These are phyloP conservation scores for Podila horticola DNA, from an alignment of 192 early-diverging fungal genomes.

Conservation along the genomic window DNA sequence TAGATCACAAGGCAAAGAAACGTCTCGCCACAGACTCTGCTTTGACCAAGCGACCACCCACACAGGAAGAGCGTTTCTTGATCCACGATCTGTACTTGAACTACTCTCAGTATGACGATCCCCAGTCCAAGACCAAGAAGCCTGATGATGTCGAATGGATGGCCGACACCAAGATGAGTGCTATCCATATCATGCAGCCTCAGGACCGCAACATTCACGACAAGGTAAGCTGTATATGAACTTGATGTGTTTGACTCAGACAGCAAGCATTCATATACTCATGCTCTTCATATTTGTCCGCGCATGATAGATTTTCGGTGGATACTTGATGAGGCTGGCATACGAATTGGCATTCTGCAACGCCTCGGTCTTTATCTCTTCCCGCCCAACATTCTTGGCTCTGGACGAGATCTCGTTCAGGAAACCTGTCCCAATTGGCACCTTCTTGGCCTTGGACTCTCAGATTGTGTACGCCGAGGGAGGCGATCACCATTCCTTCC, in stretches of 20 bases:
- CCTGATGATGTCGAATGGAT: slow-evolving; percentile 72
- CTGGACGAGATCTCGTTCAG: slow-evolving; percentile 79
- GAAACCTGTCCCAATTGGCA: slow-evolving; percentile 85
- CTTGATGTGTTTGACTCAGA: slow-evolving; percentile 1
- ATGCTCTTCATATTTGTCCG: background rate
- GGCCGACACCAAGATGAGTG: slow-evolving; percentile 75
- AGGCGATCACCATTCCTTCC: slow-evolving; percentile 60
- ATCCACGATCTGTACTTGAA: slow-evolving; percentile 82
- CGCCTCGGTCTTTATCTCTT: slow-evolving; percentile 72
- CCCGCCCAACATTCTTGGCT: slow-evolving; percentile 66
- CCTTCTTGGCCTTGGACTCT: slow-evolving; percentile 73
- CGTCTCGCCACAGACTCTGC: slow-evolving; percentile 40
- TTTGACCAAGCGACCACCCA: slow-evolving; percentile 74
- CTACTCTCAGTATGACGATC: slow-evolving; percentile 66
- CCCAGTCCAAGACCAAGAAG: slow-evolving; percentile 20
- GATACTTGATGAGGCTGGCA: slow-evolving; percentile 84
- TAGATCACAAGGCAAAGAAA: slow-evolving; percentile 64
- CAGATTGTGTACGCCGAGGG: slow-evolving; percentile 81
- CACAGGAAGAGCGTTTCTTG: slow-evolving; percentile 74
- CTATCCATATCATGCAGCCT: slow-evolving; percentile 71
- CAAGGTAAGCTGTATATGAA: slow-evolving; percentile 69
- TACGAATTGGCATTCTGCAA: slow-evolving; percentile 84
- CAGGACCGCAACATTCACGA: slow-evolving; percentile 85
- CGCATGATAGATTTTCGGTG: slow-evolving; percentile 75
- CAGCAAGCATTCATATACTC: background rate